phyloP scores from a whole-genome alignment of 345 rosid genomes.

The Cardiospermum halicacabum region DNA sequence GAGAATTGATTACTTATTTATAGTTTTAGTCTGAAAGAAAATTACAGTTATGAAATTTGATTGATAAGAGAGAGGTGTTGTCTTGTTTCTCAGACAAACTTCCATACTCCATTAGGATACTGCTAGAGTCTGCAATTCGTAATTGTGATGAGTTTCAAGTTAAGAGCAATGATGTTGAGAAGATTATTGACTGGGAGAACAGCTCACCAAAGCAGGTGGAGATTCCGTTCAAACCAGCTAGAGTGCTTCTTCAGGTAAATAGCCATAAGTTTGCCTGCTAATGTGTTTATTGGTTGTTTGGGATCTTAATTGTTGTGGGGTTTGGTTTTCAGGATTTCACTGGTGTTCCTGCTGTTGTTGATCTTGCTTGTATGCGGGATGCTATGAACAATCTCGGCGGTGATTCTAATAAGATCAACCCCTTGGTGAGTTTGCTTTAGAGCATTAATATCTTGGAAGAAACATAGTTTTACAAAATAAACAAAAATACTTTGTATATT shows the following conservation, averaged over 20 bases:
- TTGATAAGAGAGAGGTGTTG: background rate
- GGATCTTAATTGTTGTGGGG: conserved; percentile 4
- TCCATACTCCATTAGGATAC: conserved; percentile 68
- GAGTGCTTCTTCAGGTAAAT: conserved; percentile 70
- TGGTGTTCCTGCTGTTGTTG: conserved; percentile 87
- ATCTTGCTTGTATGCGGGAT: conserved; percentile 83
- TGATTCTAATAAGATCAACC: conserved; percentile 65
- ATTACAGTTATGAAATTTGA: background rate
- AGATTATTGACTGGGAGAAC: conserved; percentile 77
- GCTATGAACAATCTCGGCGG: conserved; percentile 73
- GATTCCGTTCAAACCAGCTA: conserved; percentile 81
- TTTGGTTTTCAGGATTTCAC: conserved; percentile 51
- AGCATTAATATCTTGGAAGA: background rate
- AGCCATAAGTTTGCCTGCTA: background rate
- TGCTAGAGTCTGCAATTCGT: conserved; percentile 70
- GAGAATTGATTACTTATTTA: too few species aligned
- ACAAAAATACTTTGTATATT: background rate
- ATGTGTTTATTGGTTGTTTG: background rate
- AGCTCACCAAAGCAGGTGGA: conserved; percentile 67
- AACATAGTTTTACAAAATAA: background rate
- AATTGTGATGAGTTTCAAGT: conserved; percentile 80
- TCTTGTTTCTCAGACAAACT: conserved; percentile 50
- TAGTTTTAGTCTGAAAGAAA: too few species aligned
- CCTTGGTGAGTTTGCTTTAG: conserved; percentile 37
- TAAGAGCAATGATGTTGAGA: conserved; percentile 75